A percentile compares a stretch with the other conserved stretches of the same genome.
phyloP scores from a whole-genome alignment of 345 rosid genomes.

The Brassica nigra region DNA sequence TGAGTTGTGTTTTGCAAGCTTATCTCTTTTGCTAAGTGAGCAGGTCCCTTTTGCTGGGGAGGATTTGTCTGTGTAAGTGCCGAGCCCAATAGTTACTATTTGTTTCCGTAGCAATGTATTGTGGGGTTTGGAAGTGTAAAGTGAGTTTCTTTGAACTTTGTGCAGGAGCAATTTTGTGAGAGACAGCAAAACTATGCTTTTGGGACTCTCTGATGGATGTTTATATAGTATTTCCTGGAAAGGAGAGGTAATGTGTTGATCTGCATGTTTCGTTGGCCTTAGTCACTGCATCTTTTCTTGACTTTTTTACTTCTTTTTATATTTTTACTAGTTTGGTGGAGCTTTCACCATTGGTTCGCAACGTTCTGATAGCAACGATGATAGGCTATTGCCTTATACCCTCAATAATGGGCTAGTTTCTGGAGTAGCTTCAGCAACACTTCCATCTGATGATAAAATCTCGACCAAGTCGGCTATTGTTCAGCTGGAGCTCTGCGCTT shows the following conservation, averaged over 20 bases:
- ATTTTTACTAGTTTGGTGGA: conserved; percentile 66
- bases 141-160: conserved; percentile 10
- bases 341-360: conserved; percentile 61
- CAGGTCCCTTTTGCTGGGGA: conserved; percentile 78
- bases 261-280: conserved; percentile 11
- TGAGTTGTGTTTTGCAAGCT: conserved; percentile 60
- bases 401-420: conserved; percentile 57
- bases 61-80: conserved; percentile 76
- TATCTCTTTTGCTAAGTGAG: conserved; percentile 76
- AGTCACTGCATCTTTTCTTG: conserved; percentile 1
- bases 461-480: conserved; percentile 53
- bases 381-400: conserved; percentile 44
- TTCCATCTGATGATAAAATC: conserved; percentile 36
- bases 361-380: conserved; percentile 41
- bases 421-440: conserved; percentile 46
- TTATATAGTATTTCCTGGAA: conserved; percentile 89
- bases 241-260: conserved; percentile 73
- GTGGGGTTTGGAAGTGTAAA: conserved; percentile 15
- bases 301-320: not conserved
- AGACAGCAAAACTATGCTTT: conserved; percentile 68
- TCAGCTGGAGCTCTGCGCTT: conserved; percentile 72
- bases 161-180: conserved; percentile 89
- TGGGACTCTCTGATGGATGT: conserved; percentile 91
- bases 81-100: conserved; percentile 5
- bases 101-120: not conserved